Evolutionary conservation across 352 stramenopile genomes (phyloP).

Genomic region (Elongisporangium prolatum): DNA sequence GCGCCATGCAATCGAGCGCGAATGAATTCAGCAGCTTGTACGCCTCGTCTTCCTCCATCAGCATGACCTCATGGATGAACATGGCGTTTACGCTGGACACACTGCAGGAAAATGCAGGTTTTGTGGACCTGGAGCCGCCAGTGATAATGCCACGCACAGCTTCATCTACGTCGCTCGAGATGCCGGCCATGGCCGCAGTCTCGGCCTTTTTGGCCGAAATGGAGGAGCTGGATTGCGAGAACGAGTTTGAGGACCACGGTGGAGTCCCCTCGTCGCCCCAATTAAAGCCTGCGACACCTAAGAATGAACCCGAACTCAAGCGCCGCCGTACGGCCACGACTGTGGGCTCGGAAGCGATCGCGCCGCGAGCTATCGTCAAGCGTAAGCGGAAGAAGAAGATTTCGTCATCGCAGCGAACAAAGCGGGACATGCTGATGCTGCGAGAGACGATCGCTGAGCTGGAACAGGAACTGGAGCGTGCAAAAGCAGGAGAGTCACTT

Average conservation of each 20-base stretch:
- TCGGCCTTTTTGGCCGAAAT: background rate
- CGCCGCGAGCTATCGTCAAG: background rate
- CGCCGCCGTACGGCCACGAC: background rate
- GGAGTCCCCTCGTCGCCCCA: background rate
- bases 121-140: background rate
- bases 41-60: background rate
- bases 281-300: background rate
- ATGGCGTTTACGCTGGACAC: background rate
- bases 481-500: background rate
- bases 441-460: background rate
- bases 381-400: background rate
- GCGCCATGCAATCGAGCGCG: background rate
- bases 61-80: background rate
- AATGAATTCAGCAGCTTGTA: background rate
- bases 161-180: background rate
- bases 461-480: background rate
- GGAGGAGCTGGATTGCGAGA: background rate
- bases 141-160: background rate
- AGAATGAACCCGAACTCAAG: background rate
- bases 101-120: background rate
- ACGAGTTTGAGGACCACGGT: background rate
- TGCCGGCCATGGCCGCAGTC: background rate
- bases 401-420: background rate
- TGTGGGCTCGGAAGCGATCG: background rate
- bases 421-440: background rate